Evolutionary conservation across 2,329 filamentous ascomycete species (phyloP), one percentile per base, ranked within the genome.

Genomic region (Cladophialophora yegresii): DNA sequence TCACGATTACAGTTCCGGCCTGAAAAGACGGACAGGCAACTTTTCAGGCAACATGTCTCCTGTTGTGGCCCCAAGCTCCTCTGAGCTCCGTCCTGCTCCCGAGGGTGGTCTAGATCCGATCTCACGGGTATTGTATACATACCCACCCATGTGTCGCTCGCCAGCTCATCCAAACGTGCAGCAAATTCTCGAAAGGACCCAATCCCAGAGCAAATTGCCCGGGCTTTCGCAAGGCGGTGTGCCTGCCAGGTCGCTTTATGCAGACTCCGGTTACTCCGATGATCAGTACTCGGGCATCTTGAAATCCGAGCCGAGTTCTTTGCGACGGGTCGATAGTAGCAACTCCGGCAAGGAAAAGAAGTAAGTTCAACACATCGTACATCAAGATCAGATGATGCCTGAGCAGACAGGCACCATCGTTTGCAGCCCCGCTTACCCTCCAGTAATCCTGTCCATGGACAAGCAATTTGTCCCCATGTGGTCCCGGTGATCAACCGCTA

Each of bases 141-240:
- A 51, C 57, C 47, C 47, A 30, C 47, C 26, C 30, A 22, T 20
- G 45, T 43, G 32, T 59, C n/a, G 57, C 45, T 26, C n/a, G 33
- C 45, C 33, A 54, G 58, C 66, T 68, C 66, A 66, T 40, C 43
- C 61, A 6, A 55, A 28, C 16, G 8, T 55, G 26, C 57, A 86
- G 84, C 85, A 87, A 71, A 88, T 88, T 53, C 79, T 90, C 59
- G 83, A 87, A 72, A 85, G 89, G 70, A 89, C 87, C 60, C 89
- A 86, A 72, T 88, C 87, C 49, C 82, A 85, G 61, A 81, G 81
- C 75, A 74, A 60, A 74, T 76, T n/a, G 75, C 77, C 54, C 74
- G 77, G 62, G 78, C 28, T 26, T 51, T 45, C 62, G 6, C 82
- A 85, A 63, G 81, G 81, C 75, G 74, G 60, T 74, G 76, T 20